Evolutionary conservation across 2,329 filamentous ascomycete species (phyloP).

Genomic region (Cercospora canescens): DNA sequence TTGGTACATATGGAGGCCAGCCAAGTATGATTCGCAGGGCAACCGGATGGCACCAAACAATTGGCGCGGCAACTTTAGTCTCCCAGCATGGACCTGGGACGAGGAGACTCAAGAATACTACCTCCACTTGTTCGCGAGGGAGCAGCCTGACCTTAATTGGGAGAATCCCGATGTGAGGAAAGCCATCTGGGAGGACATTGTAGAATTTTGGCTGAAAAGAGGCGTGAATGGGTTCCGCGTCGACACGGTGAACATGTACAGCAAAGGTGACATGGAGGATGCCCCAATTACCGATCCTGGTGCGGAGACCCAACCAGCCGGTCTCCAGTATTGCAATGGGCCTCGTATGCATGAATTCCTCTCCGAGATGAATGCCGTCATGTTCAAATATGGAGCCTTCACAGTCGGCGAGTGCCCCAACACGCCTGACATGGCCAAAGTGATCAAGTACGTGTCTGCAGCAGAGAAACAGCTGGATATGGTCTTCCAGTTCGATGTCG

Average conservation of each 20-base stretch:
- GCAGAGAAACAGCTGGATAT: slow-evolving; percentile 62
- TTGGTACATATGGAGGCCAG: slow-evolving; percentile 66
- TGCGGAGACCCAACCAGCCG: slow-evolving; percentile 6
- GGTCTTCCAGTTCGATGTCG: slow-evolving; percentile 56
- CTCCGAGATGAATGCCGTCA: slow-evolving; percentile 25
- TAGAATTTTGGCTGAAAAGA: slow-evolving; percentile 49
- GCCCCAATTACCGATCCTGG: slow-evolving; percentile 39
- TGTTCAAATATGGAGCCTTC: slow-evolving; percentile 51
- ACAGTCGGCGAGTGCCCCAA: slow-evolving; percentile 52
- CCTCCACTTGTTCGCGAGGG: slow-evolving; percentile 46
- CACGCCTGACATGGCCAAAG: slow-evolving; percentile 39
- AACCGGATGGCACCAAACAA: slow-evolving; percentile 60
- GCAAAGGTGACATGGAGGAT: slow-evolving; percentile 45
- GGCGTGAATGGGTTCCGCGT: slow-evolving; percentile 46
- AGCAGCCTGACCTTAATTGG: slow-evolving; percentile 52
- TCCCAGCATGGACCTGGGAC: slow-evolving; percentile 46
- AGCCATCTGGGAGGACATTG: slow-evolving; percentile 44
- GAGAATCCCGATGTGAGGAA: slow-evolving; percentile 44
- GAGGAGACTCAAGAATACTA: slow-evolving; percentile 49
- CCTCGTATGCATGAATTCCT: slow-evolving; percentile 8
- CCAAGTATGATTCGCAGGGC: slow-evolving; percentile 55
- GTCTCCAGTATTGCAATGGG: slow-evolving; percentile 10
- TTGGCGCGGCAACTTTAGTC: slow-evolving; percentile 40
- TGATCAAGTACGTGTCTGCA: slow-evolving; percentile 49
- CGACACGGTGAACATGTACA: slow-evolving; percentile 51